phyloP scores from a whole-genome alignment of 2,329 filamentous ascomycete genomes.

The Penicillium sp. region DNA sequence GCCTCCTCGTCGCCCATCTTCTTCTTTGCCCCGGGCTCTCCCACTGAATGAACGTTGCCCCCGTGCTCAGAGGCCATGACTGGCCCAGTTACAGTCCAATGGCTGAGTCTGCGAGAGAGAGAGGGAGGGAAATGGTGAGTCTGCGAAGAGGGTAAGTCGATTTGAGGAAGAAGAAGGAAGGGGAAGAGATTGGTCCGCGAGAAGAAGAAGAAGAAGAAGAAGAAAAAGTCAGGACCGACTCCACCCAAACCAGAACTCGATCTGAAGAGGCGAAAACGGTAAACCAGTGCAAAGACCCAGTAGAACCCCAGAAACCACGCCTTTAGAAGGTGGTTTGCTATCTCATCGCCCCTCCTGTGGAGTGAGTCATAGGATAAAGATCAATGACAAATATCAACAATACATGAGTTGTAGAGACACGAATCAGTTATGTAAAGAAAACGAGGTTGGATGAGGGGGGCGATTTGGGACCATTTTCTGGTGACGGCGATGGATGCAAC shows the following conservation, averaged over 20 bases:
- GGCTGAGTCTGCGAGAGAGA: neutral
- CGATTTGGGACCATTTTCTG: constrained; percentile 7
- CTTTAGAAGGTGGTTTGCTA: neutral
- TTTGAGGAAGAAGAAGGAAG: neutral
- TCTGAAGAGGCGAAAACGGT: neutral
- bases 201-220: neutral
- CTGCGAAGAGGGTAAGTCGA: no score
- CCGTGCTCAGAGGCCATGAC: constrained; percentile 32
- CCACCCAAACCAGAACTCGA: constrained; percentile 19
- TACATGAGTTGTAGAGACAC: constrained; percentile 3
- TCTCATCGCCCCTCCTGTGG: constrained; percentile 3
- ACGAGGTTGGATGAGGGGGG: constrained; percentile 9
- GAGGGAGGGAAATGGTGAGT: no score
- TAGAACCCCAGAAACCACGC: constrained; percentile 1
- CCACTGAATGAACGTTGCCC: constrained; percentile 22
- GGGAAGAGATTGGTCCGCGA: constrained; percentile 10
- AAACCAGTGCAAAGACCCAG: neutral
- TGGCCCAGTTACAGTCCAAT: constrained; percentile 20
- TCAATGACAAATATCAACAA: constrained; percentile 19
- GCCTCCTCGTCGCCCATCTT: constrained; percentile 32
- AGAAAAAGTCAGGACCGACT: constrained; percentile 16
- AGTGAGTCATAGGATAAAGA: constrained; percentile 19
- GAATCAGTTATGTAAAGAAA: constrained; percentile 34
- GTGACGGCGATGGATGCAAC: constrained; percentile 22
- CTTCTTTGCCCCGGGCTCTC: constrained; percentile 28